Evolutionary conservation across 139 green algal species (phyloP).

Genomic region (Limnomonas spitsbergensis): DNA sequence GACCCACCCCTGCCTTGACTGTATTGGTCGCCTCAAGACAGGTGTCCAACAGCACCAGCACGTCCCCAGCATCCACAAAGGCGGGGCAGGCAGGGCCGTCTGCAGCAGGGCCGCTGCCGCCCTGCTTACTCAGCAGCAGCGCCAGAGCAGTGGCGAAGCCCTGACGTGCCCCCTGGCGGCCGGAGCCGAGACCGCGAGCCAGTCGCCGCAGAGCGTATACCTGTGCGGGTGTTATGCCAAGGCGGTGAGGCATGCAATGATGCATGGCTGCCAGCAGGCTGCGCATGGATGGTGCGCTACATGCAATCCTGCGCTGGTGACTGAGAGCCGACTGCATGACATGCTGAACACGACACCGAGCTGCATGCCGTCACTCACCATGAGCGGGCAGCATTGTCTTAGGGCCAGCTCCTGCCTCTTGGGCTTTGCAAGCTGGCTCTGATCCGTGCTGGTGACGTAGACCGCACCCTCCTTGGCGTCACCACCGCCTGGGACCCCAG

Average conservation of each 20-base stretch:
- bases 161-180: constrained; percentile 68
- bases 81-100: neutral
- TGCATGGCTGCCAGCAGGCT: neutral
- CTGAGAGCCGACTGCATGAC: neutral
- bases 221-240: too few relatives aligned
- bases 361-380: constrained; percentile 28
- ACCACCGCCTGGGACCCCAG: too few relatives aligned
- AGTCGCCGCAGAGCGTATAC: constrained; percentile 70
- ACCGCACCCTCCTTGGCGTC: too few relatives aligned
- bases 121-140: constrained; percentile 29
- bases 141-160: constrained; percentile 76
- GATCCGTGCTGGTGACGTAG: too few relatives aligned
- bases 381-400: constrained; percentile 50
- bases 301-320: neutral
- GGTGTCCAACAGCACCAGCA: constrained; percentile 47
- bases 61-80: constrained; percentile 8
- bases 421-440: constrained; percentile 3
- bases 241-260: neutral
- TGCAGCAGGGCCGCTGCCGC: neutral
- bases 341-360: neutral
- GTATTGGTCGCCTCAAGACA: constrained; percentile 46
- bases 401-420: constrained; percentile 40
- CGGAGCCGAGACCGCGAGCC: constrained; percentile 61
- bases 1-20: constrained; percentile 43
- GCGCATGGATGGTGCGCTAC: neutral